phyloP scores from a whole-genome alignment of 148 eudicot species.

The Suaeda aralocaspica region DNA sequence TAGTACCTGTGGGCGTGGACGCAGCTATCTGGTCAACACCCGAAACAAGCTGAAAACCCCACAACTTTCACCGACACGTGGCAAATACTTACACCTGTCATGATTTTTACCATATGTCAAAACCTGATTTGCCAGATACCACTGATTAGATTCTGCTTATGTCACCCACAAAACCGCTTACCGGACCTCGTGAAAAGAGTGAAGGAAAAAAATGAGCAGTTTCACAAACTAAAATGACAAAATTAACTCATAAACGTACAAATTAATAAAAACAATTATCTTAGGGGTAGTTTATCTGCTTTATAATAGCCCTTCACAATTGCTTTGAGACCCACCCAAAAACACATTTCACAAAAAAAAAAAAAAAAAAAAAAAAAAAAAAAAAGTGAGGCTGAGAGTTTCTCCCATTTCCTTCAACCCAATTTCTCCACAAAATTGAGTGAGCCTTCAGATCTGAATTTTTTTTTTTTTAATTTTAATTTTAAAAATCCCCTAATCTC shows the following conservation, averaged over 20 bases:
- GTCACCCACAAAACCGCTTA: conserved; percentile 7
- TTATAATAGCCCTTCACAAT: conserved; percentile 24
- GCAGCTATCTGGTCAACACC: conserved; percentile 18
- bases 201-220: background rate
- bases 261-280: background rate
- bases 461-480: no score
- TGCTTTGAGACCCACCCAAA: conserved; percentile 20
- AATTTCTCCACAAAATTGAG: conserved; percentile 6
- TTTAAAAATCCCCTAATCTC: conserved; percentile 24
- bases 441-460: conserved; percentile 29
- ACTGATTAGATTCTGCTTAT: conserved; percentile 4
- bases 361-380: no score
- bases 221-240: background rate
- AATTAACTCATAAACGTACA: background rate
- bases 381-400: conserved; percentile 41
- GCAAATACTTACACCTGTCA: conserved; percentile 13
- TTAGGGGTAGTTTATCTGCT: conserved; percentile 14
- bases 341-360: no score
- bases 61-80: conserved; percentile 7
- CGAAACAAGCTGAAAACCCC: background rate
- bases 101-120: background rate
- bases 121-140: background rate
- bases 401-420: background rate
- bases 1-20: conserved; percentile 23
- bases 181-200: background rate